phyloP scores from a whole-genome alignment of 176 grass and related monocot genomes.

The Carex cristatella region DNA sequence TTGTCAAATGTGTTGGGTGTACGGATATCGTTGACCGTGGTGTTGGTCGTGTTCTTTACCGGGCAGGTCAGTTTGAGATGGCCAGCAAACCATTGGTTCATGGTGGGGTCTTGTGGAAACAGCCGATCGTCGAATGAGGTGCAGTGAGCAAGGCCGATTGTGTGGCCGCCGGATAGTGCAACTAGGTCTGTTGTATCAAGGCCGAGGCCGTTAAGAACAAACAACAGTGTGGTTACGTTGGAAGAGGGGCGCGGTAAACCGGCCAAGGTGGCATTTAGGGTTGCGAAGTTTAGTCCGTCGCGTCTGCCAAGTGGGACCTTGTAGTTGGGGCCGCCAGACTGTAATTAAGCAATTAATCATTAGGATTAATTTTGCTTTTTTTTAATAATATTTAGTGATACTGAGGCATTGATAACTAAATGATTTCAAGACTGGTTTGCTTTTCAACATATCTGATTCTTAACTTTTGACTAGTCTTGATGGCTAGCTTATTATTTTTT shows the following conservation, averaged over 20 bases:
- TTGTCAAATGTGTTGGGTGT: conserved; percentile 59
- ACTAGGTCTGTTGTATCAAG: conserved; percentile 54
- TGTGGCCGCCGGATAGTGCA: conserved; percentile 59
- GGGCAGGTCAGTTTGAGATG: conserved; percentile 47
- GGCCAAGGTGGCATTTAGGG: accelerated
- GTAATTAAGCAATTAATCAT: background rate
- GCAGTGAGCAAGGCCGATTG: conserved; percentile 54
- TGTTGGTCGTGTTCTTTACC: background rate
- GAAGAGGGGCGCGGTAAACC: conserved; percentile 31
- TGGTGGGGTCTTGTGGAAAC: conserved; percentile 35
- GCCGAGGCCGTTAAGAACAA: conserved; percentile 7
- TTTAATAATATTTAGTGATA: background rate
- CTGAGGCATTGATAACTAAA: background rate
- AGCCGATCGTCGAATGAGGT: conserved; percentile 35
- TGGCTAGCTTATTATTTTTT: background rate
- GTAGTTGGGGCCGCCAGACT: conserved; percentile 48
- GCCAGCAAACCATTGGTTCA: conserved; percentile 40
- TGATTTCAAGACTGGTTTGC: background rate
- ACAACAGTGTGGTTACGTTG: conserved; percentile 9
- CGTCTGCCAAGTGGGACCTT: conserved; percentile 46
- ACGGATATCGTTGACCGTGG: conserved; percentile 38
- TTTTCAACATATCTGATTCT: background rate
- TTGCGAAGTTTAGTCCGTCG: conserved; percentile 18
- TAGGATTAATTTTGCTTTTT: background rate
- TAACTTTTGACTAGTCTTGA: background rate